These are phyloP conservation scores for Daldinia childiae DNA, from an alignment of 495 filamentous ascomycete species.

Conservation along the genomic window DNA sequence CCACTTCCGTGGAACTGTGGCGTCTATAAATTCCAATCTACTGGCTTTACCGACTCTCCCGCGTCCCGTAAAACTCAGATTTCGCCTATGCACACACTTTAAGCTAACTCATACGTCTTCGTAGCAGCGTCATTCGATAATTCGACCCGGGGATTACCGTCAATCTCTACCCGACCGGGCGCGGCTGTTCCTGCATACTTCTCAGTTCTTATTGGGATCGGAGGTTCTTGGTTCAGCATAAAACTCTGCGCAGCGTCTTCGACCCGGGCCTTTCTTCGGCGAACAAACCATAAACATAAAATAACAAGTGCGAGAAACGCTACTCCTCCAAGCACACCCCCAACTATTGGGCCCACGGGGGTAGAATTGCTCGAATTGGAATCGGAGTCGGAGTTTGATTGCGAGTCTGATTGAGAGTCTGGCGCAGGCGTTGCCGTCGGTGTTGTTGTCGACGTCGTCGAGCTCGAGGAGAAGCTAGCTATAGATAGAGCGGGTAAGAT, in stretches of 20 bases:
- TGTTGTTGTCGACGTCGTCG: not conserved
- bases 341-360: slow-evolving; percentile 19
- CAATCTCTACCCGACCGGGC: slow-evolving; percentile 14
- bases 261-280: slow-evolving; percentile 1
- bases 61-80: not conserved
- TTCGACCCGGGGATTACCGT: slow-evolving; percentile 7
- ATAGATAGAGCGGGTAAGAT: not conserved
- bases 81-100: not conserved
- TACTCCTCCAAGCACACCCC: slow-evolving; percentile 26
- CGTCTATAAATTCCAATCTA: not conserved
- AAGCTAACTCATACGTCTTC: slow-evolving; percentile 15
- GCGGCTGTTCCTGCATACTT: slow-evolving; percentile 1
- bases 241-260: not conserved
- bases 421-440: not conserved
- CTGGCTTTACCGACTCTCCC: not conserved
- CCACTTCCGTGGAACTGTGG: not conserved
- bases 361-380: not conserved
- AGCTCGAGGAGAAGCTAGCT: slow-evolving; percentile 13
- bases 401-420: not conserved
- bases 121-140: not conserved
- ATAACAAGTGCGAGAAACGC: slow-evolving; percentile 17
- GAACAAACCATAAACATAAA: slow-evolving; percentile 12
- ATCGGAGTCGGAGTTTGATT: not conserved
- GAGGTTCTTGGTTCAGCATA: slow-evolving; percentile 1
- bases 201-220: not conserved